phyloP scores from a whole-genome alignment of 345 rosid species.

The Melastoma malabathricum region DNA sequence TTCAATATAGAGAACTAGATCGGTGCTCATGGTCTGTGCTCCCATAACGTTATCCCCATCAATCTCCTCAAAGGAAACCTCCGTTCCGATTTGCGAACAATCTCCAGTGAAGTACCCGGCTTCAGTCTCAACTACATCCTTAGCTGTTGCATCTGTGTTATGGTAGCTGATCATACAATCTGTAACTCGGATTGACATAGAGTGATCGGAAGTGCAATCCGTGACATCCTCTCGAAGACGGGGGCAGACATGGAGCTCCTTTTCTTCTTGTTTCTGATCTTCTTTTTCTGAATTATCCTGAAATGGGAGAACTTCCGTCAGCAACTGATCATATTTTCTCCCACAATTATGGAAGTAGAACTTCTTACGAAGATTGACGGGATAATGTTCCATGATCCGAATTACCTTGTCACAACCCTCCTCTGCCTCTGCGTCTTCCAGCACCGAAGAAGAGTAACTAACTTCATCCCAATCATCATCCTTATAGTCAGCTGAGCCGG shows the following conservation, averaged over 20 bases:
- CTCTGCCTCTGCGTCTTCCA: constrained; percentile 13
- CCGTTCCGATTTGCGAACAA: neutral
- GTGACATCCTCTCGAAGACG: too few species aligned
- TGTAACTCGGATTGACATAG: too few species aligned
- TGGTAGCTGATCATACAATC: too few species aligned
- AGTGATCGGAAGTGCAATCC: too few species aligned
- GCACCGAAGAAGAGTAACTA: constrained; percentile 9
- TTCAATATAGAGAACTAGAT: constrained; percentile 2
- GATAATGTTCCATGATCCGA: neutral
- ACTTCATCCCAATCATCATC: constrained; percentile 46
- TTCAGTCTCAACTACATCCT: neutral
- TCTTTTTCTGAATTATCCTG: too few species aligned
- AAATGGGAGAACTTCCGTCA: too few species aligned
- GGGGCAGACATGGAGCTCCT: too few species aligned
- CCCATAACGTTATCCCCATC: constrained; percentile 4
- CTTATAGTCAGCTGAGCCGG: constrained; percentile 15
- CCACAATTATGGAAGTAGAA: too few species aligned
- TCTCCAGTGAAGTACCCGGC: neutral
- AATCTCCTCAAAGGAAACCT: constrained; percentile 6
- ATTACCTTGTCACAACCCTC: constrained; percentile 9
- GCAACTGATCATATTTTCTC: too few species aligned
- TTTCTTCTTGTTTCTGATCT: too few species aligned
- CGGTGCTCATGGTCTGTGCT: constrained; percentile 7
- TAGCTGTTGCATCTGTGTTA: constrained; percentile 5
- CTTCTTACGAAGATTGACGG: constrained; percentile 11